phyloP scores from a whole-genome alignment of 2,329 filamentous ascomycete species.

The Cladophialophora carrionii region DNA sequence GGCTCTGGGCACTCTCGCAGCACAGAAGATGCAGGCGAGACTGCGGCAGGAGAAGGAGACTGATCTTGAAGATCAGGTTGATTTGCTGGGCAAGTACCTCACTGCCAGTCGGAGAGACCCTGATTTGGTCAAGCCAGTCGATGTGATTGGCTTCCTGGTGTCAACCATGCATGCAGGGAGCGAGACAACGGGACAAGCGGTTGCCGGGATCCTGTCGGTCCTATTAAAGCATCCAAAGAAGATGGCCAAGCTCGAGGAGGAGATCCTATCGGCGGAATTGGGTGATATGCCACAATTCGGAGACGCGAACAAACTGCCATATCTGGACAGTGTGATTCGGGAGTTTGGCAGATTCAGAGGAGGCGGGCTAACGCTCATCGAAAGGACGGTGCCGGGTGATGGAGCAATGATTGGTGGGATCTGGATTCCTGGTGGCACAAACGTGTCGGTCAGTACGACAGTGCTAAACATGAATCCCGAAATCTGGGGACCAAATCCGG shows the following conservation, averaged over 20 bases:
- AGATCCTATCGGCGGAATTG: constrained; percentile 22
- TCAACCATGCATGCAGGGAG: constrained; percentile 31
- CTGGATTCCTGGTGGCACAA: constrained; percentile 26
- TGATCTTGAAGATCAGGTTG: constrained; percentile 49
- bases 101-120: constrained; percentile 65
- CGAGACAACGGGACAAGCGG: constrained; percentile 25
- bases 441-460: constrained; percentile 41
- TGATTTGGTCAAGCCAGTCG: constrained; percentile 12
- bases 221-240: constrained; percentile 50
- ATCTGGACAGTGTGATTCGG: constrained; percentile 27
- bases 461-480: constrained; percentile 47
- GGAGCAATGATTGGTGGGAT: constrained; percentile 28
- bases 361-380: constrained; percentile 30
- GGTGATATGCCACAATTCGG: constrained; percentile 13
- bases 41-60: constrained; percentile 6
- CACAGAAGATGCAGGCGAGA: constrained; percentile 11
- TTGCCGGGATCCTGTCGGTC: constrained; percentile 42
- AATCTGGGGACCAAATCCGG: constrained; percentile 47
- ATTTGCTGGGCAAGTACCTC: constrained; percentile 74
- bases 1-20: constrained; percentile 15
- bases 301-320: constrained; percentile 65
- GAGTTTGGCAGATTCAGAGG: constrained; percentile 23
- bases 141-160: constrained; percentile 25
- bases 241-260: constrained; percentile 20
- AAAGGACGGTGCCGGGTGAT: constrained; percentile 34